A percentile compares a stretch with the other conserved stretches of the same genome.
Conservation (phyloP, 371 early-diverging fungal species). For the Mucor racemosus region DNA sequence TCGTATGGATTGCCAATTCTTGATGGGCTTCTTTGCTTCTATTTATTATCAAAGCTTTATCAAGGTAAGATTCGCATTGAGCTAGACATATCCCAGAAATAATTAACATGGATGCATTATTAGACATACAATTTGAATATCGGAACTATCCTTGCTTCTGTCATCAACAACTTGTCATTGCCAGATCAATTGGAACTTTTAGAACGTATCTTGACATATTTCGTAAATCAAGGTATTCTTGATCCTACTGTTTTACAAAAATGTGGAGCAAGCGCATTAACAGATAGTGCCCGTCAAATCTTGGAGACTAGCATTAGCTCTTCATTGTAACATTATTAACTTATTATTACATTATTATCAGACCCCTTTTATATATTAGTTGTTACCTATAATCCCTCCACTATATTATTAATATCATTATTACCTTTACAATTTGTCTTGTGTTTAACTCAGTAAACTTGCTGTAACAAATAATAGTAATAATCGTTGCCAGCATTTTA, state of each 20-base stretch:
- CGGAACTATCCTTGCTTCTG: constrained; percentile 52
- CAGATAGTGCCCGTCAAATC: constrained; percentile 28
- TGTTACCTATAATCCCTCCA: no score
- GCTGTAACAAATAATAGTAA: no score
- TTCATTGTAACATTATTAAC: constrained; percentile 13
- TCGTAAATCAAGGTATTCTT: constrained; percentile 62
- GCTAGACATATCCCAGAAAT: no score
- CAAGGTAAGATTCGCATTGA: constrained; percentile 47
- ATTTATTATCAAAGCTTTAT: constrained; percentile 93
- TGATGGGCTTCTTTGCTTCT: constrained; percentile 96
- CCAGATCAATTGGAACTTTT: constrained; percentile 61
- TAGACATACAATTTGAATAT: constrained; percentile 50
- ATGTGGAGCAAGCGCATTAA: constrained; percentile 42
- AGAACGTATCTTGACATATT: constrained; percentile 55
- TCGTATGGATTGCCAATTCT: constrained; percentile 97
- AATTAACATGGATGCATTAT: neutral
- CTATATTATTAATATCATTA: no score
- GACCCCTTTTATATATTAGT: neutral
- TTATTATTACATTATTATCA: neutral
- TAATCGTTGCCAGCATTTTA: no score
- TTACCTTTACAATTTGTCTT: no score
- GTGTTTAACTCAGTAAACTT: no score
- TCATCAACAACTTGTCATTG: constrained; percentile 47
- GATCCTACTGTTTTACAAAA: constrained; percentile 43
- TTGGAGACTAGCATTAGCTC: constrained; percentile 18